A percentile compares a stretch with the other conserved stretches of the same genome.
Evolutionary conservation across 75 land plant genomes (phyloP).

Genomic region (Pinus taeda): DNA sequence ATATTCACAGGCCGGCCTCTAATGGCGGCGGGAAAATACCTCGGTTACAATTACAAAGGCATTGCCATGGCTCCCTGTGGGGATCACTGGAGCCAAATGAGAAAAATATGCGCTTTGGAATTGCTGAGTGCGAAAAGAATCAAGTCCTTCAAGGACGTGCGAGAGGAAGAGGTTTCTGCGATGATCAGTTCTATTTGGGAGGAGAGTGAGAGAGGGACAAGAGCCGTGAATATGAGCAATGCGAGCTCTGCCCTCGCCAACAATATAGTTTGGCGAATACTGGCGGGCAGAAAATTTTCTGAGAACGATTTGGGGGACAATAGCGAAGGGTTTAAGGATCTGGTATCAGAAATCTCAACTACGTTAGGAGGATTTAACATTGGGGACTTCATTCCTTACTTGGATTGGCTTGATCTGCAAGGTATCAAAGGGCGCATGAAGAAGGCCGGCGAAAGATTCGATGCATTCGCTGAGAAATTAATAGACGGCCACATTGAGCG

Average conservation of each 20-base stretch:
- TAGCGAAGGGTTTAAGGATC: conserved; percentile 12
- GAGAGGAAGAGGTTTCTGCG: background rate
- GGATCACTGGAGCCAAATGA: background rate
- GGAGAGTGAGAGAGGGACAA: background rate
- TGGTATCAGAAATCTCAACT: conserved; percentile 9
- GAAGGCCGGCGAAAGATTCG: conserved; percentile 12
- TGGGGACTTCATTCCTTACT: conserved; percentile 39
- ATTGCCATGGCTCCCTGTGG: background rate
- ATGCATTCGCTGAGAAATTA: conserved; percentile 27
- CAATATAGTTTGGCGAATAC: background rate
- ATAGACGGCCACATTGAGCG: conserved; percentile 28
- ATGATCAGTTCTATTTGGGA: background rate
- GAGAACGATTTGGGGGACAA: conserved; percentile 11
- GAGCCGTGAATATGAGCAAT: conserved; percentile 21
- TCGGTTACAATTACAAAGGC: background rate
- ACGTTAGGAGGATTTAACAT: conserved; percentile 10
- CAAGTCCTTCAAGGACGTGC: background rate
- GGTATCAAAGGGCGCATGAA: conserved; percentile 22
- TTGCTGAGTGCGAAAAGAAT: background rate
- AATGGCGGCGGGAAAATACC: background rate
- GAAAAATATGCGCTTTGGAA: background rate
- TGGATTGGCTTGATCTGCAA: conserved; percentile 39
- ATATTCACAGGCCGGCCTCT: conserved; percentile 13
- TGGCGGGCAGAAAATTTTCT: background rate
- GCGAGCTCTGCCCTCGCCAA: background rate